These are phyloP conservation scores for Coniochaeta prunicola DNA, from an alignment of 2,329 filamentous ascomycete species.

Conservation along the genomic window DNA sequence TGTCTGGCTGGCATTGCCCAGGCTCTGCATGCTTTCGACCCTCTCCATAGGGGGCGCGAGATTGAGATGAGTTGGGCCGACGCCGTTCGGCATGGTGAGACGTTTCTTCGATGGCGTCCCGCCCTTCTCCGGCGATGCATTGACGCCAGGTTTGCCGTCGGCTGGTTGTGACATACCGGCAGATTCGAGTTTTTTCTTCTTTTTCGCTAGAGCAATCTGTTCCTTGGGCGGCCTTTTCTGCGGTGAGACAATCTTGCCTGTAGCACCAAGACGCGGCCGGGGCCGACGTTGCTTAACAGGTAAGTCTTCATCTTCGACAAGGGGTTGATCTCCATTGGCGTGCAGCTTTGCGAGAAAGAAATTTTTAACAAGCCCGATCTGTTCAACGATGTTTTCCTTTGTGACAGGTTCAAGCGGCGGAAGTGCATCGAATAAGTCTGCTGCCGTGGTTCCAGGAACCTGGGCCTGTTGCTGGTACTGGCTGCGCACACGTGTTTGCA, in stretches of 20 bases:
- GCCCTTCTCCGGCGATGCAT: slow-evolving; percentile 23
- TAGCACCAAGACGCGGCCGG: slow-evolving; percentile 57
- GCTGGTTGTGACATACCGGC: slow-evolving; percentile 40
- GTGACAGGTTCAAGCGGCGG: slow-evolving; percentile 71
- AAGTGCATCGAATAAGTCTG: slow-evolving; percentile 60
- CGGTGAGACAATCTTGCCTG: slow-evolving; percentile 79
- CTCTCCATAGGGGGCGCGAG: slow-evolving; percentile 47
- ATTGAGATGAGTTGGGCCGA: slow-evolving; percentile 24
- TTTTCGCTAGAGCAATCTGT: slow-evolving; percentile 77
- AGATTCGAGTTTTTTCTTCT: slow-evolving; percentile 70
- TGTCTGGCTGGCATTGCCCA: slow-evolving; percentile 53
- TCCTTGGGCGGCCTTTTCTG: slow-evolving; percentile 78
- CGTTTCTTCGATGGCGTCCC: slow-evolving; percentile 39
- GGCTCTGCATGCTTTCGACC: slow-evolving; percentile 49
- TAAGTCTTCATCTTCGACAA: slow-evolving; percentile 91
- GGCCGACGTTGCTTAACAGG: slow-evolving; percentile 83
- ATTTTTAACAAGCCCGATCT: slow-evolving; percentile 82
- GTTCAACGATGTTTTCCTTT: slow-evolving; percentile 64
- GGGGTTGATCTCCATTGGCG: slow-evolving; percentile 71
- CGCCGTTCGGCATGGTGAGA: slow-evolving; percentile 21
- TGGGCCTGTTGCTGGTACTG: slow-evolving; percentile 72
- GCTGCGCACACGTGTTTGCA: slow-evolving; percentile 84
- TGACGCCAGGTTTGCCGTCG: slow-evolving; percentile 30
- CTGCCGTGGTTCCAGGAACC: slow-evolving; percentile 50
- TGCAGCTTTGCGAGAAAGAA: slow-evolving; percentile 90